Base-by-base conservation (phyloP, 805 yeast genomes). In the Kuraishia borneana region DNA sequence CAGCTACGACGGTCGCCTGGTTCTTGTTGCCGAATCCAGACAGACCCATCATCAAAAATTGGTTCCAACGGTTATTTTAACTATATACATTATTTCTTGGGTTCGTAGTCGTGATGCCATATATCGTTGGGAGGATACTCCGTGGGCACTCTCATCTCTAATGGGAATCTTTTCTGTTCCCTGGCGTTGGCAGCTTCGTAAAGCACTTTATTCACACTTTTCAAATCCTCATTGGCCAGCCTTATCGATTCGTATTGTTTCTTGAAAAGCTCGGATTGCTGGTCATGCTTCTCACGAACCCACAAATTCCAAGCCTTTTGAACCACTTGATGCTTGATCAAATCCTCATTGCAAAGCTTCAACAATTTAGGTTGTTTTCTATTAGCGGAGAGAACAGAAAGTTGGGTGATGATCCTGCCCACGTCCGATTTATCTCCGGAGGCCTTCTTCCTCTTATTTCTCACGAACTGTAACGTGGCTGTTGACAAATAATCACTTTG, bases 281-380 rank as follows among this genome's bases (percentile, higher is more conserved):
- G 55, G 7, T 47, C 54, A 39, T 72, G 62, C 48, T 70, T 61
- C 30, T 73, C 68, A 31, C 75, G 65, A 46, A 74, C 73, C 51
- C 68, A 63, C 12, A 73, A 45, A 5, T 71, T 59, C 96, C 96
- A 92, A 6, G 96, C 96, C 36, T 72, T 76, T 45, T 73, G 74
- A 36, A 92, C 79, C 8, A 87, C 74, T 42, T 75, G 72, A 53
- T 89, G 97, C 49, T 92, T 83, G 41, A 89, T 67, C 37, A 78
- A 65, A 51, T 92, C 97, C 54, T 88, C 96, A 18, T 69, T 63
- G 44, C 78, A 69, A 22, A 87, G 61, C 47, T 78, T 83, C 42
- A 92, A 56, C 46, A 84, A 61, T 45, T 76, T 73, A 31, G 98
- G 98, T 56, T 79, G 88, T 56, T 87, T 89, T 62, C 87, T 77